Conservation (phyloP, 495 filamentous ascomycete genomes). For the Oleoguttula mirabilis region DNA sequence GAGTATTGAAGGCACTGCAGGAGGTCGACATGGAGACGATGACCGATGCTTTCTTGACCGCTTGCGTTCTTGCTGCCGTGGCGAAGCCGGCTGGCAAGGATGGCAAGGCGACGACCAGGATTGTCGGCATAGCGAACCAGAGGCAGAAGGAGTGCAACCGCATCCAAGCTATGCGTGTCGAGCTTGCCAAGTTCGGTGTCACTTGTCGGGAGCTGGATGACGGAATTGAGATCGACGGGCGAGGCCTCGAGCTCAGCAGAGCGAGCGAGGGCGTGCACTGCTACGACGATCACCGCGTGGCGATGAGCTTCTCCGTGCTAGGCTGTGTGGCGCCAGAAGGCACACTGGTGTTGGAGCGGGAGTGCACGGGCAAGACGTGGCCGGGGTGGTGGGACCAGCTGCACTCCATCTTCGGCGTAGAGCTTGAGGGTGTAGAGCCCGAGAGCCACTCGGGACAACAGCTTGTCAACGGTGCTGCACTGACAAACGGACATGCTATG, state of each 20-base stretch:
- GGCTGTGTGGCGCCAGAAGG: constrained; percentile 60
- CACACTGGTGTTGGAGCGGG: constrained; percentile 71
- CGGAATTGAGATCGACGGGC: constrained; percentile 52
- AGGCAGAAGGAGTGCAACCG: constrained; percentile 97
- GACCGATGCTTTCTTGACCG: constrained; percentile 97
- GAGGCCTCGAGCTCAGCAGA: constrained; percentile 20
- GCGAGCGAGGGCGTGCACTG: constrained; percentile 67
- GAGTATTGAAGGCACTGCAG: constrained; percentile 54
- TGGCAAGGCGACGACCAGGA: constrained; percentile 57
- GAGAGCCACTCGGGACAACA: too few relatives aligned
- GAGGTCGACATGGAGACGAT: constrained; percentile 97
- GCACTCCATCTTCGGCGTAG: constrained; percentile 58
- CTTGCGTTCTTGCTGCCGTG: constrained; percentile 83
- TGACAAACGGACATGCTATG: constrained; percentile 28
- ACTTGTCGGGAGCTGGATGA: constrained; percentile 77
- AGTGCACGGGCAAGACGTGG: constrained; percentile 98
- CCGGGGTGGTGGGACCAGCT: constrained; percentile 96
- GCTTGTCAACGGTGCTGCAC: too few relatives aligned
- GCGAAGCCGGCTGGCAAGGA: constrained; percentile 39
- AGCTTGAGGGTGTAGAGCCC: constrained; percentile 57
- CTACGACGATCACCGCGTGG: constrained; percentile 96
- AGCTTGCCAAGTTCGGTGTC: constrained; percentile 93
- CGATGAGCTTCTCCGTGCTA: constrained; percentile 96
- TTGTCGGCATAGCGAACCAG: constrained; percentile 96
- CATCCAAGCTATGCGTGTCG: constrained; percentile 89